These are phyloP conservation scores for Nannizziopsis arthrosporioides DNA, from an alignment of 2,329 filamentous ascomycete genomes.

Conservation along the genomic window DNA sequence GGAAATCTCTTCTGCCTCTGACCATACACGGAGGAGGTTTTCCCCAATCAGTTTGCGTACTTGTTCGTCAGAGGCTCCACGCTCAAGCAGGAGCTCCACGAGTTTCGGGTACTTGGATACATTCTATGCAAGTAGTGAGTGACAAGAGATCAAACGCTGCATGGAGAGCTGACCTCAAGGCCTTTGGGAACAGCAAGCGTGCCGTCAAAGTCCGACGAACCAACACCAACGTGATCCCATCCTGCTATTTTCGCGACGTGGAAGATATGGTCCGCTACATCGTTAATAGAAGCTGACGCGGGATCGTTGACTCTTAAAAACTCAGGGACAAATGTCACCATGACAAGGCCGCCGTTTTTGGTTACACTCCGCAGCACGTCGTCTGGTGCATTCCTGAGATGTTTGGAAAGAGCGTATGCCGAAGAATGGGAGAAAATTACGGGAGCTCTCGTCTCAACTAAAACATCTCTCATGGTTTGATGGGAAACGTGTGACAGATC, in stretches of 20 bases:
- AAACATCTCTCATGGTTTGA: conserved; percentile 19
- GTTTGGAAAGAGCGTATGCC: conserved; percentile 19
- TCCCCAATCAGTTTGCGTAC: conserved; percentile 28
- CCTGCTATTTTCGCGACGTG: conserved; percentile 25
- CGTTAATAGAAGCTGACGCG: conserved; percentile 25
- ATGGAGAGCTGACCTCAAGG: conserved; percentile 17
- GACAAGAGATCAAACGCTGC: neutral
- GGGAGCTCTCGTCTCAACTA: conserved; percentile 18
- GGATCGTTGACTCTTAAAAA: conserved; percentile 22
- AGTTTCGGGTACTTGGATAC: conserved; percentile 19
- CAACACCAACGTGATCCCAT: conserved; percentile 28
- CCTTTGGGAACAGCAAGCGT: conserved; percentile 18
- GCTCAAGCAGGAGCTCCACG: conserved; percentile 22
- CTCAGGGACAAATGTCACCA: conserved; percentile 32
- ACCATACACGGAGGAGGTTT: conserved; percentile 27
- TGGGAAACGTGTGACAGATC: conserved; percentile 22
- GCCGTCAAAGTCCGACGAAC: conserved; percentile 27
- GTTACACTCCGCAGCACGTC: conserved; percentile 29
- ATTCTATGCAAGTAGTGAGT: conserved; percentile 14
- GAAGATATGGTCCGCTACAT: conserved; percentile 31
- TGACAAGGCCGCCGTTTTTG: conserved; percentile 32
- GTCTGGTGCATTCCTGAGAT: conserved; percentile 34
- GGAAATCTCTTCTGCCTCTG: conserved; percentile 15
- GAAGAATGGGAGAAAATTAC: conserved; percentile 21
- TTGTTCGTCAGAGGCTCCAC: conserved; percentile 32